These are phyloP conservation scores for Tothia fuscella DNA, from an alignment of 2,329 filamentous ascomycete species.

Conservation along the genomic window DNA sequence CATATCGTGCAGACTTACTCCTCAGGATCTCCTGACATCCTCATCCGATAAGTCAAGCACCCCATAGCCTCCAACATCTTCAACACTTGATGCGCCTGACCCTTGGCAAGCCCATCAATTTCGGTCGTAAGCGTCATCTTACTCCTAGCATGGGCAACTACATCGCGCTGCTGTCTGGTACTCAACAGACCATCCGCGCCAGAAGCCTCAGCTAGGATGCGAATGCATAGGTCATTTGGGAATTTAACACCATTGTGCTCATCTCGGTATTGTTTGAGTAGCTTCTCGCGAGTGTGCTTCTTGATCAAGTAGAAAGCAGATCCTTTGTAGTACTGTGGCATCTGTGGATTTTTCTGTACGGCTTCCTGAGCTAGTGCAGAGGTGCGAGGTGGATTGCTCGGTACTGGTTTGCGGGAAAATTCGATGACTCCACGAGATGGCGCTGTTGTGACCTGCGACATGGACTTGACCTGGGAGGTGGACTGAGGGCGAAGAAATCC, in stretches of 20 bases:
- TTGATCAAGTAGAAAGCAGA: too few species aligned
- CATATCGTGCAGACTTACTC: not conserved
- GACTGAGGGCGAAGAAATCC: constrained; percentile 15
- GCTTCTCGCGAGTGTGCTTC: not conserved
- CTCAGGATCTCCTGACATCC: constrained; percentile 4
- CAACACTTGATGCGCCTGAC: constrained; percentile 25
- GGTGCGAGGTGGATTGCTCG: not conserved
- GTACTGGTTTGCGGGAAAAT: not conserved
- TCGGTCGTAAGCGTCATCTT: constrained; percentile 21
- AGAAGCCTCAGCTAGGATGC: constrained; percentile 19
- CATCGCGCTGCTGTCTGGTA: constrained; percentile 19
- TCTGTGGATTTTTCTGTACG: not conserved
- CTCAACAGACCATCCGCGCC: constrained; percentile 20
- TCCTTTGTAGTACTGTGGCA: too few species aligned
- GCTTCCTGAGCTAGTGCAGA: too few species aligned
- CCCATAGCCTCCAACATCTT: constrained; percentile 26
- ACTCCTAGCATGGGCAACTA: constrained; percentile 24
- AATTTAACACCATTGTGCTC: constrained; percentile 17
- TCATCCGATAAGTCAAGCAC: constrained; percentile 25
- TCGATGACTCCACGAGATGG: not conserved
- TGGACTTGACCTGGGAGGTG: constrained; percentile 1
- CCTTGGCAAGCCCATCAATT: constrained; percentile 23
- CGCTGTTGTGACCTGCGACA: not conserved
- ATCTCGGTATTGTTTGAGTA: constrained; percentile 14
- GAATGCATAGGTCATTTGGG: constrained; percentile 21